Percentiles rank a stretch among this genome's conserved stretches.
Evolutionary conservation across 78 protist genomes (phyloP).

Genomic region (Speleostelium caveatum): DNA sequence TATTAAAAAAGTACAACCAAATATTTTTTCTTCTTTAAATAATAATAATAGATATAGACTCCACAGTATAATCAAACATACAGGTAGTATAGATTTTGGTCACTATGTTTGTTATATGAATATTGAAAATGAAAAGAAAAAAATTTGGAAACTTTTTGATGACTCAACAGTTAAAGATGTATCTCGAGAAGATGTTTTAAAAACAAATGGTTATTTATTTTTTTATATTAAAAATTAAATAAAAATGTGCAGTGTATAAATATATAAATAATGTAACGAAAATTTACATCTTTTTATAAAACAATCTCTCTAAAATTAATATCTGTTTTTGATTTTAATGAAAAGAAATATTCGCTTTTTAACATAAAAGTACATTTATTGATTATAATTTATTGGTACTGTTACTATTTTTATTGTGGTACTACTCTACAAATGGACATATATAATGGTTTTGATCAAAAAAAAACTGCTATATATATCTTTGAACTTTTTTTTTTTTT

Average conservation of each 20-base stretch:
- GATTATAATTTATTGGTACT: background rate
- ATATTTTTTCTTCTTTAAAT: background rate
- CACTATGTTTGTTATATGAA: slow-evolving; percentile 50
- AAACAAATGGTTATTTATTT: slow-evolving; percentile 13
- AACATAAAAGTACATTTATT: no score
- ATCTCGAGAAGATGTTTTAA: background rate
- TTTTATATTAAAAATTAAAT: slow-evolving; percentile 1
- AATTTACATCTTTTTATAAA: no score
- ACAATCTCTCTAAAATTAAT: no score
- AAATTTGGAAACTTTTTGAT: slow-evolving; percentile 65
- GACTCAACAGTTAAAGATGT: background rate
- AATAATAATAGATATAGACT: slow-evolving; percentile 19
- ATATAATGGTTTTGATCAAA: background rate
- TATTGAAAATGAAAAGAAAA: background rate
- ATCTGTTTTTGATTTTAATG: no score
- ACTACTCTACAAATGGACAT: background rate
- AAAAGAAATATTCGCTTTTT: no score
- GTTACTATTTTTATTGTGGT: background rate
- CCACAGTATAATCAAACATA: slow-evolving; percentile 43
- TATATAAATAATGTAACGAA: no score
- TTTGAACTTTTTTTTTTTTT: no score
- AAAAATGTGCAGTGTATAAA: no score
- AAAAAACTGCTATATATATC: no score
- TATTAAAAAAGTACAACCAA: background rate
- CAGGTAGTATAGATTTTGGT: slow-evolving; percentile 10